phyloP scores from a whole-genome alignment of 768 basidiomycete genomes.

The Amanita pseudoporphyria region DNA sequence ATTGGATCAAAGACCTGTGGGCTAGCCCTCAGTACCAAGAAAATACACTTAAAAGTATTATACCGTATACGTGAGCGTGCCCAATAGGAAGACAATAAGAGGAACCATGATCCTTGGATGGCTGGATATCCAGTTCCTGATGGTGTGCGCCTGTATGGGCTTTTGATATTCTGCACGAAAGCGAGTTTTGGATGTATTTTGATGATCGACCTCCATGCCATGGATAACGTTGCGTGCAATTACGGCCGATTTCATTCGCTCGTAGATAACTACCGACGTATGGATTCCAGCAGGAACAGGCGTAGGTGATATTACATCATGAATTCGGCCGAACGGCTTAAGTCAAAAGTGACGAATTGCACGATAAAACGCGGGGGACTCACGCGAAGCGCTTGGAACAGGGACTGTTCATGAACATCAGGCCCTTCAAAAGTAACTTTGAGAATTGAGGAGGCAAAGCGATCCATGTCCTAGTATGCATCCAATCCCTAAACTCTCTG shows the following conservation, averaged over 20 bases:
- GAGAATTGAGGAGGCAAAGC: slow-evolving; percentile 66
- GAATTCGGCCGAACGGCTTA: slow-evolving; percentile 78
- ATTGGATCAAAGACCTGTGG: slow-evolving; percentile 86
- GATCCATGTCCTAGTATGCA: slow-evolving; percentile 62
- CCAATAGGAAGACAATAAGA: slow-evolving; percentile 77
- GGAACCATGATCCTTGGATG: slow-evolving; percentile 85
- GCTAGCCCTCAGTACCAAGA: not conserved
- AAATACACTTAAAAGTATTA: not conserved
- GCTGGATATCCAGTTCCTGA: slow-evolving; percentile 73
- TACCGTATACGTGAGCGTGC: slow-evolving; percentile 82
- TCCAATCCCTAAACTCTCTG: not conserved
- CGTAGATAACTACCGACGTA: slow-evolving; percentile 54
- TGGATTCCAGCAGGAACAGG: slow-evolving; percentile 59
- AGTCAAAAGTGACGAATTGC: slow-evolving; percentile 3
- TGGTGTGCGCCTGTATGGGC: slow-evolving; percentile 52
- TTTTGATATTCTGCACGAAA: slow-evolving; percentile 51
- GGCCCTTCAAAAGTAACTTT: slow-evolving; percentile 85
- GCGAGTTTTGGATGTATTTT: slow-evolving; percentile 23
- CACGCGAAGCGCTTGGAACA: slow-evolving; percentile 75
- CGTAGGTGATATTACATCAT: slow-evolving; percentile 49
- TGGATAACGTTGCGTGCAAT: slow-evolving; percentile 80
- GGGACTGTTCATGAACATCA: slow-evolving; percentile 68
- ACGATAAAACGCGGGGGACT: slow-evolving; percentile 15
- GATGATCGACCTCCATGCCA: slow-evolving; percentile 31
- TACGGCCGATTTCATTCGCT: slow-evolving; percentile 55